These are phyloP conservation scores for Picochlorum sp. DNA, from an alignment of 139 green algal genomes.

Conservation along the genomic window DNA sequence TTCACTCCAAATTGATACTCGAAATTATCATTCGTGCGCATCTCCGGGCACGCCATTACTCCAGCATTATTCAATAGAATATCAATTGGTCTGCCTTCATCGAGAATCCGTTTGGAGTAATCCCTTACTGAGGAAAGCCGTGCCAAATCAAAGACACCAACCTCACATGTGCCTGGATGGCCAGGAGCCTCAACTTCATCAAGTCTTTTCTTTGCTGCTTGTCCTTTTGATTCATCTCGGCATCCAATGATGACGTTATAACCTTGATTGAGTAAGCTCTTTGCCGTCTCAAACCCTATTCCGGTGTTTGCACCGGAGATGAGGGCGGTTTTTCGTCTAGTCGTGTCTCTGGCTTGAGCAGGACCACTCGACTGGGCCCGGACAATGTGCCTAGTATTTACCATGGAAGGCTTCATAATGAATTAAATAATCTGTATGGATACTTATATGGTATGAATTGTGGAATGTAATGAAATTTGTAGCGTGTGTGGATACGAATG, in stretches of 20 bases:
- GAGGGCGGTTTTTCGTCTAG: neutral
- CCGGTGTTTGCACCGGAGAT: slow-evolving; percentile 37
- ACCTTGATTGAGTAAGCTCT: slow-evolving; percentile 37
- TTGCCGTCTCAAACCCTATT: slow-evolving; percentile 69
- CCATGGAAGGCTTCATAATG: too few species aligned
- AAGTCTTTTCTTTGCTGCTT: slow-evolving; percentile 20
- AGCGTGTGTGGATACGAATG: too few species aligned
- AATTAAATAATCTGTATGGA: too few species aligned
- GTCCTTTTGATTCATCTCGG: slow-evolving; percentile 39
- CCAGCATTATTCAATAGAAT: slow-evolving; percentile 75
- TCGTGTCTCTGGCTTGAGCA: neutral
- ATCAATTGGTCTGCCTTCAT: slow-evolving; percentile 46
- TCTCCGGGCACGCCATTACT: slow-evolving; percentile 67
- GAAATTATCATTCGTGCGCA: slow-evolving; percentile 62
- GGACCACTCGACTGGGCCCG: too few species aligned
- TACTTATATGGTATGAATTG: too few species aligned
- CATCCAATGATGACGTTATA: slow-evolving; percentile 57
- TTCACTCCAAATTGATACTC: slow-evolving; percentile 63
- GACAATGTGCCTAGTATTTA: too few species aligned
- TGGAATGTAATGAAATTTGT: too few species aligned
- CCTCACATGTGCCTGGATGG: slow-evolving; percentile 28
- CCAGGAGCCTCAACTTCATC: neutral
- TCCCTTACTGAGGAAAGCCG: slow-evolving; percentile 44
- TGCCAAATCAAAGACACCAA: slow-evolving; percentile 47
- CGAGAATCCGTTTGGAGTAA: slow-evolving; percentile 36